Evolutionary conservation across 768 basidiomycete species (phyloP).

Genomic region (Boletus subparvulus): DNA sequence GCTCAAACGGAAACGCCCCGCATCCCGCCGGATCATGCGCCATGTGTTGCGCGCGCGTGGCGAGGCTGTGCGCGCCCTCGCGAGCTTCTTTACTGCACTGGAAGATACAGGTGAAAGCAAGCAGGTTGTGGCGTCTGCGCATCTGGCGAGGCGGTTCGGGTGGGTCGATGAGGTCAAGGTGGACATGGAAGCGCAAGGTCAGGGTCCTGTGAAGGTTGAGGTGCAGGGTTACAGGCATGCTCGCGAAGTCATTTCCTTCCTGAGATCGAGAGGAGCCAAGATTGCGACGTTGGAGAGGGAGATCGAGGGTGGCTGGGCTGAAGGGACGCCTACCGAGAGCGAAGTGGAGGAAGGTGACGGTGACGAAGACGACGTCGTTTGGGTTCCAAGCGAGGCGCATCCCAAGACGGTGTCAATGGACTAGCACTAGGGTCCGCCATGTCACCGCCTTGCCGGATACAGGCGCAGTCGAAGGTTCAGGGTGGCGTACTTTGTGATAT

Average conservation of each 20-base stretch:
- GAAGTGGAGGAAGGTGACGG: conserved; percentile 24
- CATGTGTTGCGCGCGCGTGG: conserved; percentile 87
- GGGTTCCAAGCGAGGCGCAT: conserved; percentile 25
- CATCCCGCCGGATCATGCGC: conserved; percentile 81
- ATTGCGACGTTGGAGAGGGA: conserved; percentile 50
- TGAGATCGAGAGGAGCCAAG: conserved; percentile 71
- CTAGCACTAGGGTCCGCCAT: conserved; percentile 15
- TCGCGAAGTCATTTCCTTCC: conserved; percentile 69
- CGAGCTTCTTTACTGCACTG: conserved; percentile 67
- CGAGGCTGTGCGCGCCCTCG: conserved; percentile 76
- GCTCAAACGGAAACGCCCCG: conserved; percentile 47
- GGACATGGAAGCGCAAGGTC: conserved; percentile 20
- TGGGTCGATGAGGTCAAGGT: conserved; percentile 36
- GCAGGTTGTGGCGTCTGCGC: conserved; percentile 46
- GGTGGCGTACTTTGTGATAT: conserved; percentile 17
- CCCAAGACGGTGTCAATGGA: conserved; percentile 10
- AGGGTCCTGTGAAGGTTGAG: conserved; percentile 26
- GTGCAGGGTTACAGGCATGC: conserved; percentile 60
- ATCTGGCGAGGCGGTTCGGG: conserved; percentile 48
- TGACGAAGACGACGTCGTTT: conserved; percentile 34
- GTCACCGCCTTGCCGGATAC: conserved; percentile 3
- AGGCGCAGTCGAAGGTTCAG: conserved; percentile 12
- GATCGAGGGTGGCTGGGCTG: conserved; percentile 68
- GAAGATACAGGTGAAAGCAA: conserved; percentile 46
- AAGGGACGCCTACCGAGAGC: conserved; percentile 22